Percentiles rank a stretch among this genome's conserved stretches.
These are phyloP conservation scores for Candida albicans DNA, from an alignment of 1,139 yeast species.

Conservation along the genomic window DNA sequence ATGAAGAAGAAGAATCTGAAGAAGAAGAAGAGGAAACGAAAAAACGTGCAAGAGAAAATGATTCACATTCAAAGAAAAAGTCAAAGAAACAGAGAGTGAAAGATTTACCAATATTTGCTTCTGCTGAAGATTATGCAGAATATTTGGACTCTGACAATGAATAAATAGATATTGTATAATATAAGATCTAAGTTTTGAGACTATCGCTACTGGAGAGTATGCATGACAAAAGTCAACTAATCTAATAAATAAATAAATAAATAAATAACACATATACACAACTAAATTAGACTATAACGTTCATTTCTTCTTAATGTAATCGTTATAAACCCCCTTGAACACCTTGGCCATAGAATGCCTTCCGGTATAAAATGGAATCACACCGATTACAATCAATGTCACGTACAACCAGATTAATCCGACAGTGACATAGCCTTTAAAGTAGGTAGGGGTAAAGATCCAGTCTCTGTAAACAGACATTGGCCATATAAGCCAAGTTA, in stretches of 20 bases:
- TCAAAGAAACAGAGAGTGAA: constrained; percentile 61
- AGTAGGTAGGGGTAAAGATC: constrained; percentile 38
- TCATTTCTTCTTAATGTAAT: constrained; percentile 13
- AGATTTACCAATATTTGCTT: constrained; percentile 82
- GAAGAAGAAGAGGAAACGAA: constrained; percentile 23
- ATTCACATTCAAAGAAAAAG: constrained; percentile 25
- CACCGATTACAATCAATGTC: constrained; percentile 32
- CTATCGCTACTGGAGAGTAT: background rate
- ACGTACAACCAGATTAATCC: constrained; percentile 40
- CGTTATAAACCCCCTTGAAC: constrained; percentile 23
- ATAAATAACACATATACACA: too few relatives aligned
- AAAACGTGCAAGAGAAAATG: constrained; percentile 24
- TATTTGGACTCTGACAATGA: constrained; percentile 68
- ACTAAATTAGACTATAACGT: background rate
- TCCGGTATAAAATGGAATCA: constrained; percentile 42
- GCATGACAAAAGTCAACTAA: background rate
- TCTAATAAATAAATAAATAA: too few relatives aligned
- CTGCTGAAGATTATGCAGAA: constrained; percentile 84
- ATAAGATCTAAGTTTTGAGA: background rate
- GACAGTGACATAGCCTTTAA: constrained; percentile 42
- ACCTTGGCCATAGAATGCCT: constrained; percentile 26
- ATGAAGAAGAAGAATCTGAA: constrained; percentile 12
- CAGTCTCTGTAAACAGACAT: constrained; percentile 47
- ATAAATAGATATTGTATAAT: constrained; percentile 17
- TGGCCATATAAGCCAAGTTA: constrained; percentile 47